Base-by-base conservation (phyloP, 805 yeast species). In the Saccharomycopsis babjevae region DNA sequence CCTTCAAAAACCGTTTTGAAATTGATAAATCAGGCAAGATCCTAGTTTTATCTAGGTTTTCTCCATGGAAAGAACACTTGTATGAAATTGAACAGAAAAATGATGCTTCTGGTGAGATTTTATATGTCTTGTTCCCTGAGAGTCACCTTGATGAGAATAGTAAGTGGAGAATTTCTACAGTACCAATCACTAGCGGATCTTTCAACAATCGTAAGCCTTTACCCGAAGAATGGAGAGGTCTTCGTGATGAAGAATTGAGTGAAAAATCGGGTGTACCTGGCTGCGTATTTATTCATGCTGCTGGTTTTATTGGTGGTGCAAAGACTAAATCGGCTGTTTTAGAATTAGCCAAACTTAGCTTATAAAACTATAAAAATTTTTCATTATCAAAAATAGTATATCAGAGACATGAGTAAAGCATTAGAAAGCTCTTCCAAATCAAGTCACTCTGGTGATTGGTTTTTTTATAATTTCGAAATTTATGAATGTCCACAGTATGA, bases 291-390 rank as follows among this genome's bases (percentile, higher is more conserved):
- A 84, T 94, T 61, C 99, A 94, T 68, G 97, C 98, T 54, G 89
- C 96, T 50, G 98, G 99, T 0, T 94, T 94, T 74, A 94, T 94
- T 69, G 99, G 99, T 54, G 99, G 99, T 59, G 89, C 93, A 61
- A 79, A 84, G 69, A 80, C 96, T 28, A 76, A 79, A 65, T 97
- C 90, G 58, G 87, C 88, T 38, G 97, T 86, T 15, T 71, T 90
- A 61, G 73, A 82, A 69, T 79, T 94, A 73, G 97, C 98, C 6
- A 75, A 46, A 11, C 52, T 46, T 22, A 46, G 52, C 8, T 46
- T 46, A 46, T 46, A 46, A 25, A 7, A 11, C 6, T 46, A 42
- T 22, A 11, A 18, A 42, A 18, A 22, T 42, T 34, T 34, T 34
- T 34, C 2, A 2, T 34, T 34, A 10, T 8, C 10, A 7, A 10